A percentile compares a stretch with the other conserved stretches of the same genome.
Conservation (phyloP, 1,284 basidiomycete genomes). For the Ustilago lituana region DNA sequence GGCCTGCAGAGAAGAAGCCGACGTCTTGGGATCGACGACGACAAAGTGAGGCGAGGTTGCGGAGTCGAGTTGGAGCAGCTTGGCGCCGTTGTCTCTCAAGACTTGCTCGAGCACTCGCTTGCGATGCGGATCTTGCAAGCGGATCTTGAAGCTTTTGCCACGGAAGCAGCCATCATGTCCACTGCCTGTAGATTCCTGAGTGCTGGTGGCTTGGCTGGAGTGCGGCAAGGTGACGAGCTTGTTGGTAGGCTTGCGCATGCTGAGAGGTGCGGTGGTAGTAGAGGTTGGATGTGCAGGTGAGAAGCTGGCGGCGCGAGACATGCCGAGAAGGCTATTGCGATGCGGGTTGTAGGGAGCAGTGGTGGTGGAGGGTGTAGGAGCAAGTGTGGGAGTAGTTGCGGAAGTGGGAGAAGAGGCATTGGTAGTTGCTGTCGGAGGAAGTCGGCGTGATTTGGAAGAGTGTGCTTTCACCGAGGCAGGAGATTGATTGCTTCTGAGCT, state of each 20-base stretch:
- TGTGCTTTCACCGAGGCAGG: too few species aligned
- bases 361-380: background rate
- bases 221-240: conserved; percentile 22
- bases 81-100: conserved; percentile 31
- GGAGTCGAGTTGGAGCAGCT: conserved; percentile 6
- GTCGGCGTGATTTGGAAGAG: too few species aligned
- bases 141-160: conserved; percentile 27
- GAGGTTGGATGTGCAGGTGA: conserved; percentile 25
- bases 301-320: conserved; percentile 49
- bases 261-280: conserved; percentile 3
- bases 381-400: background rate
- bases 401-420: too few species aligned
- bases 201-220: conserved; percentile 4
- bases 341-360: conserved; percentile 12
- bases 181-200: background rate
- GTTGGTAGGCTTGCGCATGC: conserved; percentile 18
- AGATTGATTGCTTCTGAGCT: conserved; percentile 20
- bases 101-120: conserved; percentile 30
- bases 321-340: conserved; percentile 32
- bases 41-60: conserved; percentile 16
- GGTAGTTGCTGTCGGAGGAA: too few species aligned
- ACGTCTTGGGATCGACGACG: conserved; percentile 28
- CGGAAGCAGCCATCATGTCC: conserved; percentile 13
- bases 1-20: conserved; percentile 8
- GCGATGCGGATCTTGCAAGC: conserved; percentile 23